Evolutionary conservation across 2,329 filamentous ascomycete species (phyloP).

Genomic region (Pezicula rhizophila): DNA sequence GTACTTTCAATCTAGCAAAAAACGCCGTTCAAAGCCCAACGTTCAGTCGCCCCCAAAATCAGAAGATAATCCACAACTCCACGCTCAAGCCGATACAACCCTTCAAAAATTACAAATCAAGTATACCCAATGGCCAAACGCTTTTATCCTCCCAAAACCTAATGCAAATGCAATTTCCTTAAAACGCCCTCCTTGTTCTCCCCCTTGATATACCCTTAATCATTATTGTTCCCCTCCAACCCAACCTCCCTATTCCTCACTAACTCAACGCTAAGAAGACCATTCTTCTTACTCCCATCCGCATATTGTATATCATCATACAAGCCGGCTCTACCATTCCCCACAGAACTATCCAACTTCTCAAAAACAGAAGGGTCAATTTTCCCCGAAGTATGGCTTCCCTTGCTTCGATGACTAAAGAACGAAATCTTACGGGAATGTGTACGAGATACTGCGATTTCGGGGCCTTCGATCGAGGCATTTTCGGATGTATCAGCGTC

Average conservation of each 20-base stretch:
- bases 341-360: neutral
- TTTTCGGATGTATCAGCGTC: constrained; percentile 52
- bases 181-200: constrained; percentile 16
- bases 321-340: neutral
- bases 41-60: neutral
- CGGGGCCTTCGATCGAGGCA: constrained; percentile 50
- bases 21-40: neutral
- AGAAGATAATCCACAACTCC: neutral
- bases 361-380: constrained; percentile 2
- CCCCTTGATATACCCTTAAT: constrained; percentile 4
- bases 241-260: neutral
- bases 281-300: constrained; percentile 12
- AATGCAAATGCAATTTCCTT: constrained; percentile 12
- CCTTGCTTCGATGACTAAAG: constrained; percentile 10
- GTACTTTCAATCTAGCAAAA: neutral
- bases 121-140: neutral
- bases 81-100: constrained; percentile 4
- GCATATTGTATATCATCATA: constrained; percentile 20
- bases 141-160: neutral
- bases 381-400: constrained; percentile 3
- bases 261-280: neutral
- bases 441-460: constrained; percentile 36
- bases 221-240: neutral
- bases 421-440: constrained; percentile 13
- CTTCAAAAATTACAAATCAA: neutral